Evolutionary conservation across 2,329 filamentous ascomycete genomes (phyloP), one percentile per base, ranked within the genome.

Genomic region (Cladorrhinum sp.): DNA sequence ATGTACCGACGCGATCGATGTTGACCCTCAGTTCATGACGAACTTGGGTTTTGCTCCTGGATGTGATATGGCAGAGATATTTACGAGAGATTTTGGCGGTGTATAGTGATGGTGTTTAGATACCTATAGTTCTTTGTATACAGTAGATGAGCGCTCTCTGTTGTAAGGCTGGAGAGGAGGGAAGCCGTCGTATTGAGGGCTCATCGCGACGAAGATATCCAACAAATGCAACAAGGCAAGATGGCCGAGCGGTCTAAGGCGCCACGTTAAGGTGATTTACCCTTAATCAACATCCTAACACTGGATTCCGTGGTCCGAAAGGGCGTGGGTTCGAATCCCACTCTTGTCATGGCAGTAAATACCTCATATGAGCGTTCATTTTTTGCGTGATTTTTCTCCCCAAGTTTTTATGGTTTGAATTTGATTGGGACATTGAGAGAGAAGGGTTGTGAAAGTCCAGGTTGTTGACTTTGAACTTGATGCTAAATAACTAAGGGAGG

Each of bases 11-110:
- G 74, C 76, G 36, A 73, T 83, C 50, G 81, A 83, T 24, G 77
- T 79, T 12, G 84, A 87, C 64, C 78, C 83, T 1, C 83, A 86
- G 63, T 88, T 88, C 66, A 86, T 88, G 85, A 79, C 84, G 50
- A 88, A 88, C 65, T 75, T 89, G 20, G 86, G 86, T 0, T 87
- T 88, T 69, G 84, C 81, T 1, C 85, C 85, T 0, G 85, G 85
- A 24, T 81, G 82, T 32, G 84, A 85, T 60, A 75, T 87, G 54
- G 77, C 79, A 0, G 75, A 71, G 55, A 64, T 69, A 20, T 57
- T 72, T 45, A 67, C 65, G 56, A 71, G 74, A 24, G 75, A 77
- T 24, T 78, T 76, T 68, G 73, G 76, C 4, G 65, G 61, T 2
- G 57, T 65, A 60, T 70, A 62, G 61, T 24, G 53, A 51, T 18